Conservation (phyloP, 192 early-diverging fungal species). For the Spizellomyces punctatus region DNA sequence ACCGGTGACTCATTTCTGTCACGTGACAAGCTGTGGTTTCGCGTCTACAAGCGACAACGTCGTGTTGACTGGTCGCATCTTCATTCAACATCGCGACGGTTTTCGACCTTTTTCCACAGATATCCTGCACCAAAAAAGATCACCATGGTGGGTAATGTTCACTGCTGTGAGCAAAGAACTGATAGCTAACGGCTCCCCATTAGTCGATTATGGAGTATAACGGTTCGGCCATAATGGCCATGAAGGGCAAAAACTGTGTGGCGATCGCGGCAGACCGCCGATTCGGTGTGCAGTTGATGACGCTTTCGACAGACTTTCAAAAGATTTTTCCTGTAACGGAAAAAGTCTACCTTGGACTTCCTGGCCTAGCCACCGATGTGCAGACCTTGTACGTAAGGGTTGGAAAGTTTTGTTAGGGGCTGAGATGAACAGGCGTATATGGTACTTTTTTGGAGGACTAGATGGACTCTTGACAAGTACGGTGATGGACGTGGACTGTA, state of each 20-base stretch:
- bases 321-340: constrained; percentile 91
- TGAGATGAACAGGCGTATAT: too few species aligned
- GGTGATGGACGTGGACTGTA: too few species aligned
- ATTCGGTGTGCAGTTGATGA: constrained; percentile 90
- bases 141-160: too few species aligned
- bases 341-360: constrained; percentile 84
- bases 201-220: constrained; percentile 87
- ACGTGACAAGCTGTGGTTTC: not conserved
- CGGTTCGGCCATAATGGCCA: constrained; percentile 92
- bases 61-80: too few species aligned
- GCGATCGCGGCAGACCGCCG: constrained; percentile 96
- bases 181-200: not conserved
- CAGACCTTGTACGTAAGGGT: constrained; percentile 78
- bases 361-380: constrained; percentile 96
- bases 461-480: too few species aligned
- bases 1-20: not conserved
- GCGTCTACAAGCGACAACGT: constrained; percentile 1
- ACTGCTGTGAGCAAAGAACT: too few species aligned
- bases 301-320: constrained; percentile 91
- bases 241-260: constrained; percentile 98
- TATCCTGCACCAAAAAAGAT: too few species aligned
- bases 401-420: not conserved
- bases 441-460: too few species aligned
- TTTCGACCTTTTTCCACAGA: too few species aligned
- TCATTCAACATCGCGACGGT: too few species aligned